phyloP scores from a whole-genome alignment of 2,329 filamentous ascomycete species.

The Arthrobotrys conoides region DNA sequence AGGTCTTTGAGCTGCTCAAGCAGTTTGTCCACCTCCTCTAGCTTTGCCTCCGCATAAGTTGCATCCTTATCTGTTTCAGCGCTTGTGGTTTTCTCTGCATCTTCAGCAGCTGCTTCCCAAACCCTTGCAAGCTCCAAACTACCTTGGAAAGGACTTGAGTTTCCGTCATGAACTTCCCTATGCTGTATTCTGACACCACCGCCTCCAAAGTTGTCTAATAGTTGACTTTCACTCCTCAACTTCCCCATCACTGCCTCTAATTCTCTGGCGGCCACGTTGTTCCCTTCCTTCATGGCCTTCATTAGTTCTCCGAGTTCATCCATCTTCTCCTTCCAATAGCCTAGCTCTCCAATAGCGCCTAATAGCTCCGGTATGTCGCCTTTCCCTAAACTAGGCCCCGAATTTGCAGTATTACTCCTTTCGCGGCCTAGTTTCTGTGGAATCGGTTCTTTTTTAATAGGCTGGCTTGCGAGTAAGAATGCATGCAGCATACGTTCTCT shows the following conservation, averaged over 20 bases:
- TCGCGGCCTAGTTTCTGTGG: constrained; percentile 42
- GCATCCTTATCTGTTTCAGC: constrained; percentile 43
- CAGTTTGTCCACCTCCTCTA: constrained; percentile 43
- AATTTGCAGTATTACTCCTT: constrained; percentile 13
- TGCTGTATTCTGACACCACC: constrained; percentile 34
- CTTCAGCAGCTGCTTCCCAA: constrained; percentile 57
- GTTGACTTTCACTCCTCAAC: constrained; percentile 50
- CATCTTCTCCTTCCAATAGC: constrained; percentile 46
- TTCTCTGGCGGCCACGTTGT: constrained; percentile 35
- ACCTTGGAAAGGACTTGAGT: constrained; percentile 33
- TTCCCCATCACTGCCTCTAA: constrained; percentile 48
- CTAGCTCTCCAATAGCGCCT: constrained; percentile 46
- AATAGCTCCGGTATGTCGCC: constrained; percentile 40
- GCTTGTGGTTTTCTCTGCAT: constrained; percentile 47
- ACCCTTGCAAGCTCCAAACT: constrained; percentile 48
- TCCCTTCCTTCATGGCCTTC: constrained; percentile 51
- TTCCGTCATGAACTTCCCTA: constrained; percentile 4
- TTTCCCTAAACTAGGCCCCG: neutral
- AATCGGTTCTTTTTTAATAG: constrained; percentile 45
- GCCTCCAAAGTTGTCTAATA: constrained; percentile 47
- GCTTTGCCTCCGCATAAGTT: constrained; percentile 29
- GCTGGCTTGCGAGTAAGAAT: constrained; percentile 51
- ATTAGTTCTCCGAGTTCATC: constrained; percentile 52
- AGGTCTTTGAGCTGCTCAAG: constrained; percentile 30
- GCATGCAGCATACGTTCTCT: constrained; percentile 55